phyloP scores from a whole-genome alignment of 2,329 filamentous ascomycete species.

The Stagonosporopsis tanaceti region DNA sequence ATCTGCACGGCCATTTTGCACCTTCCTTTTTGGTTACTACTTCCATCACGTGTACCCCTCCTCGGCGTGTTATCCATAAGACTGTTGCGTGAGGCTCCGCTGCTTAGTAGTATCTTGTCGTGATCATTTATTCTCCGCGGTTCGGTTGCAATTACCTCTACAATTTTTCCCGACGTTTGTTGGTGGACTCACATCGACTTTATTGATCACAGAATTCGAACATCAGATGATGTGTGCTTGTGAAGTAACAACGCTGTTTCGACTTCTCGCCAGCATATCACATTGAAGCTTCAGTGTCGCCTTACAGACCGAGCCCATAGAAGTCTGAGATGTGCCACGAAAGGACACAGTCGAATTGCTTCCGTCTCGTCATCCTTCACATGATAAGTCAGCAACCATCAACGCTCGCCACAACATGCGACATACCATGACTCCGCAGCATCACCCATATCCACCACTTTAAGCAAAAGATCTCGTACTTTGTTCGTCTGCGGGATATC shows the following conservation, averaged over 20 bases:
- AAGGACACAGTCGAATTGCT: slow-evolving; percentile 1
- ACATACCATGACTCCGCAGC: neutral
- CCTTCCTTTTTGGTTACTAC: slow-evolving; percentile 11
- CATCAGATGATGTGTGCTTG: neutral
- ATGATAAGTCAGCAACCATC: neutral
- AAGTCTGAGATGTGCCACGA: neutral
- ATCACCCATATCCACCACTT: neutral
- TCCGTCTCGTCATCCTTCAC: neutral
- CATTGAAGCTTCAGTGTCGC: neutral
- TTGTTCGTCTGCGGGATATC: neutral
- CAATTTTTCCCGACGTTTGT: too few relatives aligned
- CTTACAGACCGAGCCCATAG: neutral
- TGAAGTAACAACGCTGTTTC: neutral
- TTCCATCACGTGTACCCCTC: neutral
- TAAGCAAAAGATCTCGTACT: neutral
- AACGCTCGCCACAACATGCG: neutral
- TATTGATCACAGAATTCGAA: neutral
- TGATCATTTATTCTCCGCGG: neutral
- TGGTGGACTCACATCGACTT: too few relatives aligned
- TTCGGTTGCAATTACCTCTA: too few relatives aligned
- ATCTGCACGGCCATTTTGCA: neutral
- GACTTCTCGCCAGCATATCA: neutral
- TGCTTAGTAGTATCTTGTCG: neutral
- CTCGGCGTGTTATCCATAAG: neutral
- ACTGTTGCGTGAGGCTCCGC: neutral